These are phyloP conservation scores for Daldinia decipiens DNA, from an alignment of 495 filamentous ascomycete species.

Conservation along the genomic window DNA sequence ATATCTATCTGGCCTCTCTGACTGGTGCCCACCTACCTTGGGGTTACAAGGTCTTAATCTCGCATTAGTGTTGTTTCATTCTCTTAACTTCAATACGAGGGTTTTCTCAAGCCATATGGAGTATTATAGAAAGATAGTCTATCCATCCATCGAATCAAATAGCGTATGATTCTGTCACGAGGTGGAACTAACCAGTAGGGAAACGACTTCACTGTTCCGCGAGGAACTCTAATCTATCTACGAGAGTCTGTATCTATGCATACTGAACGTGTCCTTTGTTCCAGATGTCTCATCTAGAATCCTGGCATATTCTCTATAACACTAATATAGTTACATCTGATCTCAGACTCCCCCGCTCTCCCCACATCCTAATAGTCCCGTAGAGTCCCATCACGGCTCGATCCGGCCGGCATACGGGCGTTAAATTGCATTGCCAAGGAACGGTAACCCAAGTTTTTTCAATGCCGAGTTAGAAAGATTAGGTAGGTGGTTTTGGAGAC, in stretches of 20 bases:
- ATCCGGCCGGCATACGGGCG: slow-evolving; percentile 14
- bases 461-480: slow-evolving; percentile 7
- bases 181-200: too few species aligned
- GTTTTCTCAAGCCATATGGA: slow-evolving; percentile 8
- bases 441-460: slow-evolving; percentile 2
- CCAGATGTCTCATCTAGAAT: too few species aligned
- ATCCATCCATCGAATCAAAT: slow-evolving; percentile 11
- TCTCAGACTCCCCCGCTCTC: slow-evolving; percentile 24
- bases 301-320: background rate
- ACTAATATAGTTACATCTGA: slow-evolving; percentile 5
- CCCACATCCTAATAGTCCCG: slow-evolving; percentile 14
- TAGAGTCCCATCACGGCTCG: slow-evolving; percentile 20
- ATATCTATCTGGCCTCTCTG: slow-evolving; percentile 1
- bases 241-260: too few species aligned
- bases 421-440: slow-evolving; percentile 25
- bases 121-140: slow-evolving; percentile 1
- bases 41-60: background rate
- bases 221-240: too few species aligned
- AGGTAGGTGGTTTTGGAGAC: background rate
- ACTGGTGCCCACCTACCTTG: slow-evolving; percentile 23
- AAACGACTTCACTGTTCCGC: too few species aligned
- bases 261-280: too few species aligned
- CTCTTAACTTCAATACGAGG: background rate
- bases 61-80: background rate
- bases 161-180: background rate